phyloP scores from a whole-genome alignment of 2,329 filamentous ascomycete genomes.

The Lasiodiplodia sp. region DNA sequence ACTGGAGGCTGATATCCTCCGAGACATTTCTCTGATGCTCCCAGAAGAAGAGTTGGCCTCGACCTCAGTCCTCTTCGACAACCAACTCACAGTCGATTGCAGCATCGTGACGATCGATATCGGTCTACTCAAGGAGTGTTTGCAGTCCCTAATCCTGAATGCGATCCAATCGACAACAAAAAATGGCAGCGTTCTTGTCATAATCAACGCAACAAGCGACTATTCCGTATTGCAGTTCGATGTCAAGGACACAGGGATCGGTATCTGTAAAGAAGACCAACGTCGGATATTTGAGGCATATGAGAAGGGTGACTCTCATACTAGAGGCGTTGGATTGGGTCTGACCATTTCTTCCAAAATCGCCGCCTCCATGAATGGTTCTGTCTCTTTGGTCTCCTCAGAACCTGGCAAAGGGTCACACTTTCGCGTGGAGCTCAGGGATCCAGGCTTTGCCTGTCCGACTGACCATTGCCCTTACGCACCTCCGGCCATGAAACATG shows the following conservation, averaged over 20 bases:
- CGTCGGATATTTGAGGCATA: constrained; percentile 54
- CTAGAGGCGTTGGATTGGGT: constrained; percentile 53
- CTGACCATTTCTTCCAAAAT: constrained; percentile 54
- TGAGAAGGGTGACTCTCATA: constrained; percentile 50
- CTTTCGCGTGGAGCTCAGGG: constrained; percentile 46
- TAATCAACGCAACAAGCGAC: constrained; percentile 41
- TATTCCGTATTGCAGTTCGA: constrained; percentile 47
- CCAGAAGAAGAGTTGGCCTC: constrained; percentile 40
- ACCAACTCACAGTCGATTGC: constrained; percentile 39
- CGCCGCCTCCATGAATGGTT: constrained; percentile 50
- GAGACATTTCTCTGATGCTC: constrained; percentile 40
- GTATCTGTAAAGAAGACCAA: constrained; percentile 47
- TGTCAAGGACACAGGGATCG: constrained; percentile 53
- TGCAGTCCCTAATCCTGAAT: constrained; percentile 53
- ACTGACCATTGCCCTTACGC: constrained; percentile 1
- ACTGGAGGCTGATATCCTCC: constrained; percentile 44
- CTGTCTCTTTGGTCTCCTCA: constrained; percentile 49
- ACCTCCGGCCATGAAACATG: background rate
- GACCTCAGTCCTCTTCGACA: constrained; percentile 45
- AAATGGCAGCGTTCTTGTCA: constrained; percentile 47
- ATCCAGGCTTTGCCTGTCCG: constrained; percentile 38
- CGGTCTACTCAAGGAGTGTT: constrained; percentile 51
- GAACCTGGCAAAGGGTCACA: constrained; percentile 48
- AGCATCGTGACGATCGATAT: constrained; percentile 48
- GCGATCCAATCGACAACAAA: constrained; percentile 51